These are phyloP conservation scores for Venturia asperata DNA, from an alignment of 2,329 filamentous ascomycete species.

Conservation along the genomic window DNA sequence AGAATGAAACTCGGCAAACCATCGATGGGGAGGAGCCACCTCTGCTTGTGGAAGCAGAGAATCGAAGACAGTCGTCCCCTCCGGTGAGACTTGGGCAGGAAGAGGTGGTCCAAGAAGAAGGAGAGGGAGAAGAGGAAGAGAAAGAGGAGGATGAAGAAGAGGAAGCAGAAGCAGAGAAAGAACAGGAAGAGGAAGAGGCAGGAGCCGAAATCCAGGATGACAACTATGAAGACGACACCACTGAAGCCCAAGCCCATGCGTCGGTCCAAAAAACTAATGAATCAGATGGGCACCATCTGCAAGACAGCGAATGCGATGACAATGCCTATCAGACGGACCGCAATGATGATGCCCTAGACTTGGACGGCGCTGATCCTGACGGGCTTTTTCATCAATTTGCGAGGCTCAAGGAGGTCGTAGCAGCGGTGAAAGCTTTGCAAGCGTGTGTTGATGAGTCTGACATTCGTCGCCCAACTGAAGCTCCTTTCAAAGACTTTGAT, in stretches of 20 bases:
- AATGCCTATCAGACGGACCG: neutral
- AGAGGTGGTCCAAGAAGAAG: neutral
- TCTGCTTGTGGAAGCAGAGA: neutral
- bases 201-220: neutral
- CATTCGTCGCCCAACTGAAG: neutral
- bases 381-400: constrained; percentile 1
- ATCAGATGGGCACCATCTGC: neutral
- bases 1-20: neutral
- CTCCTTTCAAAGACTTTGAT: neutral
- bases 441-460: neutral
- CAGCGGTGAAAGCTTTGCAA: neutral
- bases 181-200: neutral
- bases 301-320: neutral
- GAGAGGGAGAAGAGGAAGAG: no score
- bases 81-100: neutral
- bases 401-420: neutral
- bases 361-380: constrained; percentile 8
- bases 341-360: neutral
- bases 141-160: neutral
- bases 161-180: no score
- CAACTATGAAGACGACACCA: neutral
- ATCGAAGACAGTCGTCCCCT: neutral
- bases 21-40: neutral
- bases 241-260: neutral
- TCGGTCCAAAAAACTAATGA: neutral